Conservation (phyloP, 208 protist species). For the Leishmania lainsoni region DNA sequence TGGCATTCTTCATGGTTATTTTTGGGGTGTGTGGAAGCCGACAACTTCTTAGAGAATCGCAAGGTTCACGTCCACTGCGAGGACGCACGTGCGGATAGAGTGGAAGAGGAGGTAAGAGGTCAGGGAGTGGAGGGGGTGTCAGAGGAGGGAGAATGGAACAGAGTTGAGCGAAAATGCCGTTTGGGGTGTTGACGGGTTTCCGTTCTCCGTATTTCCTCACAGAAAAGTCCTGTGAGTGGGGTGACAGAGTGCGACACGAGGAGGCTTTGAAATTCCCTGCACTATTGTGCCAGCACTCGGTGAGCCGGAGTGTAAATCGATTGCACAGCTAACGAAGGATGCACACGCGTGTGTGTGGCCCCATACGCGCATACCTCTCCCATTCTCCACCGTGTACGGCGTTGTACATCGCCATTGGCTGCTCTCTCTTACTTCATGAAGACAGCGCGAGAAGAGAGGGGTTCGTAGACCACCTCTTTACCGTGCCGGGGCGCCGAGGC, state of each 20-base stretch:
- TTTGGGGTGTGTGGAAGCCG: neutral
- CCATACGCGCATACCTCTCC: neutral
- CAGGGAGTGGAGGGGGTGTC: too few relatives aligned
- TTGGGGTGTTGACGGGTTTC: neutral
- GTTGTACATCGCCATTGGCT: neutral
- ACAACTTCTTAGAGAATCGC: neutral
- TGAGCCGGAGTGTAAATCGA: neutral
- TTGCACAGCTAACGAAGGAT: neutral
- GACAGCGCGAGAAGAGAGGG: neutral
- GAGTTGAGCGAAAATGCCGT: neutral
- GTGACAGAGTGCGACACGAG: neutral
- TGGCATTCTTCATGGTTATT: conserved; percentile 3
- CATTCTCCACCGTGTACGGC: neutral
- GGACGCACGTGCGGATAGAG: neutral
- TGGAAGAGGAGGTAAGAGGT: neutral
- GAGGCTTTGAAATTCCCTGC: neutral
- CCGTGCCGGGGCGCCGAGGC: neutral
- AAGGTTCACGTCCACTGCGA: neutral
- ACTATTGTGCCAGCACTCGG: neutral
- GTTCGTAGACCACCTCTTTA: neutral
- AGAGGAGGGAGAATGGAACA: conserved; percentile 1
- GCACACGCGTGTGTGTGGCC: neutral
- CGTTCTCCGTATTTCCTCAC: neutral
- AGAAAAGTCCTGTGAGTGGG: neutral
- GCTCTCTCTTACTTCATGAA: neutral